Evolutionary conservation across 352 stramenopile species (phyloP).

Genomic region (Elongisporangium prolatum): DNA sequence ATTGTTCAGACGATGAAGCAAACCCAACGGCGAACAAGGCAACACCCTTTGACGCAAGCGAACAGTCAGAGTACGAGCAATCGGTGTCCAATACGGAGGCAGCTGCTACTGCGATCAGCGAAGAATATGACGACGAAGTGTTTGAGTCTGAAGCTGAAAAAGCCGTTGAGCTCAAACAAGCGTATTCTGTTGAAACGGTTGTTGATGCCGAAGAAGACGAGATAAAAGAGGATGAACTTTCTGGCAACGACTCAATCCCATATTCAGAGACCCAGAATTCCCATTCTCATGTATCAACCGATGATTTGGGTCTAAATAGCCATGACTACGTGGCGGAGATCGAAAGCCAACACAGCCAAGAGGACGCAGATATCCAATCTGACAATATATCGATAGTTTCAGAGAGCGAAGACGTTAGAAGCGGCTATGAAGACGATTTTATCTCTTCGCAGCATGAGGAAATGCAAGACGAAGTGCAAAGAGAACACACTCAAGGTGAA

Average conservation of each 20-base stretch:
- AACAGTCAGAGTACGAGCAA: not conserved
- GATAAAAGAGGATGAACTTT: conserved; percentile 17
- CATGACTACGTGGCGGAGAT: conserved; percentile 4
- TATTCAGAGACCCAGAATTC: not conserved
- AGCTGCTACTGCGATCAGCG: not conserved
- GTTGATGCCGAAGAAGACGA: conserved; percentile 20
- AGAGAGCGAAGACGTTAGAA: not conserved
- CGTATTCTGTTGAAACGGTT: not conserved
- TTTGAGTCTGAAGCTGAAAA: not conserved
- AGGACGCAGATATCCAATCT: not conserved
- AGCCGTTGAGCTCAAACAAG: not conserved
- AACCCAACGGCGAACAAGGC: not conserved
- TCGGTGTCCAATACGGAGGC: not conserved
- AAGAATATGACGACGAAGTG: not conserved
- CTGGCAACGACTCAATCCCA: not conserved
- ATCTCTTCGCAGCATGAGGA: conserved; percentile 4
- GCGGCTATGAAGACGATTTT: not conserved
- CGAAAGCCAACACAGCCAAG: conserved; percentile 1
- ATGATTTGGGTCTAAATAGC: not conserved
- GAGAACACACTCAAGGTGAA: not conserved
- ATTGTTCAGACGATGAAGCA: conserved; percentile 2
- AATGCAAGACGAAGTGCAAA: not conserved
- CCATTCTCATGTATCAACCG: not conserved
- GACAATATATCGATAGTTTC: not conserved
- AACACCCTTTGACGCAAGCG: not conserved